A percentile compares a stretch with the other conserved stretches of the same genome.
phyloP scores from a whole-genome alignment of 176 grass and related monocot species.

The Paspalum vaginatum region DNA sequence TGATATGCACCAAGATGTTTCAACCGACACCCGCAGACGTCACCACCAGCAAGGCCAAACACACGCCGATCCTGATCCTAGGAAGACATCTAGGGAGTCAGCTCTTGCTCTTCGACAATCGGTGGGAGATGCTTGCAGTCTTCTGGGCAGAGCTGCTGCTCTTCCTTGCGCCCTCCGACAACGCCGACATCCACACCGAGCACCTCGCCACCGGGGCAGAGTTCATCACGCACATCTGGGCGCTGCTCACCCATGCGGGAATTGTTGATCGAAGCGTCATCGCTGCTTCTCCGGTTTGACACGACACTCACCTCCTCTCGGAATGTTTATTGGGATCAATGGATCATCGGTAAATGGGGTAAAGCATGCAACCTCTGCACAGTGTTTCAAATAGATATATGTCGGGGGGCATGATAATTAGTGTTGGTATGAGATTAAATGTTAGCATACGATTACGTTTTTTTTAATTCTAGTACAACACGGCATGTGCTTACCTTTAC shows the following conservation, averaged over 20 bases:
- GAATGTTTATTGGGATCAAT: too few species aligned
- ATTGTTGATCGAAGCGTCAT: not conserved
- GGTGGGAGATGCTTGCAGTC: not conserved
- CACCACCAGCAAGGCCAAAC: too few species aligned
- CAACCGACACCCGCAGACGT: not conserved
- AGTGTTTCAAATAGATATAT: too few species aligned
- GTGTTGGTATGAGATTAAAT: too few species aligned
- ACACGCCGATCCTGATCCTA: not conserved
- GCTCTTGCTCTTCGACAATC: not conserved
- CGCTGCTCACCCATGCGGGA: not conserved
- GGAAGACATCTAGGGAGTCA: not conserved
- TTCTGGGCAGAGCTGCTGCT: not conserved
- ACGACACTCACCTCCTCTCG: too few species aligned
- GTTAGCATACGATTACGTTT: too few species aligned
- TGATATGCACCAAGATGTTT: not conserved
- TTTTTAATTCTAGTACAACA: too few species aligned
- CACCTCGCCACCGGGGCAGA: not conserved
- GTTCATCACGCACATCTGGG: not conserved
- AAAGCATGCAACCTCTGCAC: too few species aligned
- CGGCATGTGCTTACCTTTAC: too few species aligned
- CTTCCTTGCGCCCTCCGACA: not conserved
- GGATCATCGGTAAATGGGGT: too few species aligned
- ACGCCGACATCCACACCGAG: not conserved
- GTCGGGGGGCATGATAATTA: too few species aligned
- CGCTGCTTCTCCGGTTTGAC: not conserved